phyloP scores from a whole-genome alignment of 352 stramenopile species.

The Detonula confervacea region DNA sequence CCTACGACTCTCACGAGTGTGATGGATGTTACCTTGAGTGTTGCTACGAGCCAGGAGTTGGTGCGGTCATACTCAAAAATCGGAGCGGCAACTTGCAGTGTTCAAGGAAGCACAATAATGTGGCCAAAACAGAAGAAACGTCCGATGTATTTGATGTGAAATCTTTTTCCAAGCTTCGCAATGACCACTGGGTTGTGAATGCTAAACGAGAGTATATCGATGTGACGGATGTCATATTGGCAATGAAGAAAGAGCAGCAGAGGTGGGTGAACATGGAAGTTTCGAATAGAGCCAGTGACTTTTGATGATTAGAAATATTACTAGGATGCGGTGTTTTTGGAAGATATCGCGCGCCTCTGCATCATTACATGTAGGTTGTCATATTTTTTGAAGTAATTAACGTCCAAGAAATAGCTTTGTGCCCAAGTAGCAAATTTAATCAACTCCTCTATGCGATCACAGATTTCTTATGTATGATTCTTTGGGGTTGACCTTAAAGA shows the following conservation, averaged over 20 bases:
- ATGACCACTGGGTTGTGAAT: background rate
- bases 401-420: too few relatives aligned
- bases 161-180: background rate
- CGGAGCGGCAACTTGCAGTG: slow-evolving; percentile 8
- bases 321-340: background rate
- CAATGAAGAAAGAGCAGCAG: background rate
- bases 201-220: background rate
- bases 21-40: slow-evolving; percentile 22
- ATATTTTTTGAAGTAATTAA: too few relatives aligned
- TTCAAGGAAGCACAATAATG: background rate
- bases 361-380: slow-evolving; percentile 97
- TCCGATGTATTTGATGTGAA: background rate
- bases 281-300: background rate
- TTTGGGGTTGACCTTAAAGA: too few relatives aligned
- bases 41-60: slow-evolving; percentile 39
- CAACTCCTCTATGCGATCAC: too few relatives aligned
- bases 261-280: background rate
- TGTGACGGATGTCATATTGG: background rate
- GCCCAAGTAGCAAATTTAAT: too few relatives aligned
- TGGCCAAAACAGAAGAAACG: background rate
- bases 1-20: slow-evolving; percentile 28
- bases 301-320: background rate
- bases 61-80: slow-evolving; percentile 20
- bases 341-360: slow-evolving; percentile 84
- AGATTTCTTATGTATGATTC: too few relatives aligned